Percentiles rank a stretch among this genome's conserved stretches.
Conservation (phyloP, 768 basidiomycete species). For the Leccinum pellstonianum region DNA sequence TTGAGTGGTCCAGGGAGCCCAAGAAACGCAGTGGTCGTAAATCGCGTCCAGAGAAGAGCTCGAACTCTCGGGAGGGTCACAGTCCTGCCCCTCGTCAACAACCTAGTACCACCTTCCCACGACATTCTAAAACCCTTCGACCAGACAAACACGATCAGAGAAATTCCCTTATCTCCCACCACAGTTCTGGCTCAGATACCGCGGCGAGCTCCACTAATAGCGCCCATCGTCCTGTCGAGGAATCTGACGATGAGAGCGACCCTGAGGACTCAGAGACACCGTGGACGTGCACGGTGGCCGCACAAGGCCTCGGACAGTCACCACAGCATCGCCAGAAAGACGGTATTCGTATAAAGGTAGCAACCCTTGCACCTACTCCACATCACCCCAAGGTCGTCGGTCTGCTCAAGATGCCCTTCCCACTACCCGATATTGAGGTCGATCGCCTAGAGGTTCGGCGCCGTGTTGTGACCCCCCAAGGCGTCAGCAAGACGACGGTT, state of each 20-base stretch:
- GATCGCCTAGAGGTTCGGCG: conserved; percentile 54
- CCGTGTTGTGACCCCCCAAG: conserved; percentile 39
- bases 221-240: conserved; percentile 30
- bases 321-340: conserved; percentile 8
- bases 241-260: conserved; percentile 80
- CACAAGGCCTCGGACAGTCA: conserved; percentile 43
- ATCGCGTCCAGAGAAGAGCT: conserved; percentile 20
- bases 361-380: conserved; percentile 85
- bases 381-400: conserved; percentile 96
- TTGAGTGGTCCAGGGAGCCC: conserved; percentile 68
- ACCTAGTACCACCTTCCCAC: conserved; percentile 6
- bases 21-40: conserved; percentile 25
- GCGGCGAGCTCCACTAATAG: conserved; percentile 25
- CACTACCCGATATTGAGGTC: conserved; percentile 79
- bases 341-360: conserved; percentile 58
- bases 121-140: conserved; percentile 9
- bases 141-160: conserved; percentile 27
- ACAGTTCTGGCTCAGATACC: conserved; percentile 37
- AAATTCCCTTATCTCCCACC: conserved; percentile 41
- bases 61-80: conserved; percentile 4
- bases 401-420: conserved; percentile 88
- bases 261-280: conserved; percentile 97
- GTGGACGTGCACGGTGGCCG: conserved; percentile 85
- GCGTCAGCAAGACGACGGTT: conserved; percentile 26
- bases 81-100: conserved; percentile 18